These are phyloP conservation scores for Carex kokanica DNA, from an alignment of 176 grass and related monocot genomes.

Conservation along the genomic window DNA sequence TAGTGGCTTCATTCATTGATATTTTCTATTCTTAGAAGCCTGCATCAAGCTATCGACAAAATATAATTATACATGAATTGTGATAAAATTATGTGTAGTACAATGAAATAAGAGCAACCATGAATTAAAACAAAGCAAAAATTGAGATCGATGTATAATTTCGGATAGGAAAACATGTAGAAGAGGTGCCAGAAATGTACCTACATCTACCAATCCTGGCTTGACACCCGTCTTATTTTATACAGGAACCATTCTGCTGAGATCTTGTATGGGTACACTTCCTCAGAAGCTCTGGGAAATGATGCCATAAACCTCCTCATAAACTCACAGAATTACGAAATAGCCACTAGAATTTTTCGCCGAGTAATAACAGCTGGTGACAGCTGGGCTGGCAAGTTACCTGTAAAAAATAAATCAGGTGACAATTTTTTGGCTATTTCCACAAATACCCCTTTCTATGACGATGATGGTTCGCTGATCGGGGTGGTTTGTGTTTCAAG, in stretches of 20 bases:
- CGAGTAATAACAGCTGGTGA: slow-evolving; percentile 53
- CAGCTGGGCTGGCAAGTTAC: slow-evolving; percentile 89
- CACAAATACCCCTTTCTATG: slow-evolving; percentile 84
- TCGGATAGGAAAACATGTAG: not conserved
- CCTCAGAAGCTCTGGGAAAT: slow-evolving; percentile 75
- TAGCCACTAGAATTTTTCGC: slow-evolving; percentile 51
- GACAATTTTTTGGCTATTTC: slow-evolving; percentile 64
- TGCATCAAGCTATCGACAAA: too few species aligned
- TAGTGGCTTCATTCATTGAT: too few species aligned
- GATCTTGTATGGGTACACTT: slow-evolving; percentile 73
- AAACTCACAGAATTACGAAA: slow-evolving; percentile 44
- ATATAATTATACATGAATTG: too few species aligned
- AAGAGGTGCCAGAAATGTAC: not conserved
- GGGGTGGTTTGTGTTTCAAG: slow-evolving; percentile 86
- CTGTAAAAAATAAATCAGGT: slow-evolving; percentile 69
- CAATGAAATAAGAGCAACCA: not conserved
- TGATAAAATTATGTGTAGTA: too few species aligned
- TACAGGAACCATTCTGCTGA: slow-evolving; percentile 86
- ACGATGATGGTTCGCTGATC: slow-evolving; percentile 74
- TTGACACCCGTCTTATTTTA: not conserved
- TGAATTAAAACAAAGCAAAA: not conserved
- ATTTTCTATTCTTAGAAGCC: too few species aligned
- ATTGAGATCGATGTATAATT: not conserved
- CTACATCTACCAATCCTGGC: not conserved
- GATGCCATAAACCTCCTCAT: slow-evolving; percentile 65